Evolutionary conservation across 1,284 basidiomycete species (phyloP).

Genomic region (Golubevia pallescens): DNA sequence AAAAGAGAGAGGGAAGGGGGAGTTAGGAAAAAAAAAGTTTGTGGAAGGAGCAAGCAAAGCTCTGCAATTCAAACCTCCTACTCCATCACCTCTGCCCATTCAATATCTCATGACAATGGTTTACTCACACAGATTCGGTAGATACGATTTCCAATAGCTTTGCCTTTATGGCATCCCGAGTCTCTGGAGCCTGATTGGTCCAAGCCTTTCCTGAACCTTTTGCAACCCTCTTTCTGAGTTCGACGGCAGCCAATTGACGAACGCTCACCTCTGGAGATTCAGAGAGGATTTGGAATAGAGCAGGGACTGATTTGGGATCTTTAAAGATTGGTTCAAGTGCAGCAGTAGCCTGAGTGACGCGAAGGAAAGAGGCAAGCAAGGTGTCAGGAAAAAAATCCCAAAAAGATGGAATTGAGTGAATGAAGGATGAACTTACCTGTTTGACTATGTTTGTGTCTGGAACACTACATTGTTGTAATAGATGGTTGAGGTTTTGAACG

Average conservation of each 20-base stretch:
- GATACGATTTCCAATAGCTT: constrained; percentile 82
- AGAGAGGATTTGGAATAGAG: constrained; percentile 85
- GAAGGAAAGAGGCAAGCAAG: constrained; percentile 1
- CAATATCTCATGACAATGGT: not conserved
- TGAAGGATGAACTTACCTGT: constrained; percentile 21
- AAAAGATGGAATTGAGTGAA: not conserved
- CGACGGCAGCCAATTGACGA: constrained; percentile 96
- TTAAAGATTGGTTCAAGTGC: constrained; percentile 92
- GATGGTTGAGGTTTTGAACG: constrained; percentile 54
- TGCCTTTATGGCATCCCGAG: constrained; percentile 83
- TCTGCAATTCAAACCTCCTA: not conserved
- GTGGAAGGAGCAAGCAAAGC: not conserved
- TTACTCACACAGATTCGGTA: constrained; percentile 76
- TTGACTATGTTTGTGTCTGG: constrained; percentile 60
- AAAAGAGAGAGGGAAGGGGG: constrained; percentile 13
- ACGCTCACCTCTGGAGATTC: constrained; percentile 89
- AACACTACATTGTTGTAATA: constrained; percentile 58
- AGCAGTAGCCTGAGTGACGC: constrained; percentile 77
- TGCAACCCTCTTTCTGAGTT: constrained; percentile 88
- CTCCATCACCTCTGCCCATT: not conserved
- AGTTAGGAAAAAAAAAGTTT: constrained; percentile 12
- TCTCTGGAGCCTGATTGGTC: constrained; percentile 75
- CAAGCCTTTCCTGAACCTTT: constrained; percentile 83
- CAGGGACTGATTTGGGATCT: constrained; percentile 85
- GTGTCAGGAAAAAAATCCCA: not conserved